Evolutionary conservation across 495 filamentous ascomycete genomes (phyloP).

Genomic region (Mycothermus thermophilus): DNA sequence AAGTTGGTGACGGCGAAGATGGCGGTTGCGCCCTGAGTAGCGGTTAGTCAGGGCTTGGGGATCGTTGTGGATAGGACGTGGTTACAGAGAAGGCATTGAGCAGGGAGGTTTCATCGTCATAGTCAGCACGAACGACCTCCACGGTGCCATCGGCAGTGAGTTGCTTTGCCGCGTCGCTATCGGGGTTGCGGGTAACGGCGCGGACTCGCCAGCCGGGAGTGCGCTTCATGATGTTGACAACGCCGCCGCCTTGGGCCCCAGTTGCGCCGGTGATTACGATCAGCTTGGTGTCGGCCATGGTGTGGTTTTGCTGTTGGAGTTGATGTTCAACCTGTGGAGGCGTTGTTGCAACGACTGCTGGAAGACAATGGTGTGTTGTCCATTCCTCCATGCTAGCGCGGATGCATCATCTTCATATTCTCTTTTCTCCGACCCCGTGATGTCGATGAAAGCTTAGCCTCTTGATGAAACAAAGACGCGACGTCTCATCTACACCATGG

Average conservation of each 20-base stretch:
- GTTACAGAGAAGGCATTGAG: conserved; percentile 5
- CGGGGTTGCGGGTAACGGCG: conserved; percentile 10
- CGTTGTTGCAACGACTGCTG: too few relatives aligned
- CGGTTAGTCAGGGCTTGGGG: neutral
- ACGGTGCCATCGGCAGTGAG: conserved; percentile 7
- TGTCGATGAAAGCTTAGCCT: too few relatives aligned
- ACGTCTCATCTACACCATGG: too few relatives aligned
- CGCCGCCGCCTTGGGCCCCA: conserved; percentile 11
- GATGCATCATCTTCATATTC: too few relatives aligned
- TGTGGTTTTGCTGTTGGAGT: neutral
- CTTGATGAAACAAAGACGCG: too few relatives aligned
- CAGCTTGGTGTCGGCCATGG: conserved; percentile 3
- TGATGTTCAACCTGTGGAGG: too few relatives aligned
- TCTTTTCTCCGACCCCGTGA: too few relatives aligned
- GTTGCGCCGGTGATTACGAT: conserved; percentile 11
- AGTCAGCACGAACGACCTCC: conserved; percentile 12
- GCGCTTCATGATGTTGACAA: conserved; percentile 8
- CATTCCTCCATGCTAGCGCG: too few relatives aligned
- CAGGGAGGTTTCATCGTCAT: conserved; percentile 9
- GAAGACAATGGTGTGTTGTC: too few relatives aligned
- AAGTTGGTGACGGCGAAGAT: conserved; percentile 9
- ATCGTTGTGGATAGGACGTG: neutral
- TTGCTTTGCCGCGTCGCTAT: conserved; percentile 6
- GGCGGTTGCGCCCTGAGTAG: conserved; percentile 1
- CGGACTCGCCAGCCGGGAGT: conserved; percentile 9